Evolutionary conservation across 192 early-diverging fungal species (phyloP).

Genomic region (Kappamyces sp.): DNA sequence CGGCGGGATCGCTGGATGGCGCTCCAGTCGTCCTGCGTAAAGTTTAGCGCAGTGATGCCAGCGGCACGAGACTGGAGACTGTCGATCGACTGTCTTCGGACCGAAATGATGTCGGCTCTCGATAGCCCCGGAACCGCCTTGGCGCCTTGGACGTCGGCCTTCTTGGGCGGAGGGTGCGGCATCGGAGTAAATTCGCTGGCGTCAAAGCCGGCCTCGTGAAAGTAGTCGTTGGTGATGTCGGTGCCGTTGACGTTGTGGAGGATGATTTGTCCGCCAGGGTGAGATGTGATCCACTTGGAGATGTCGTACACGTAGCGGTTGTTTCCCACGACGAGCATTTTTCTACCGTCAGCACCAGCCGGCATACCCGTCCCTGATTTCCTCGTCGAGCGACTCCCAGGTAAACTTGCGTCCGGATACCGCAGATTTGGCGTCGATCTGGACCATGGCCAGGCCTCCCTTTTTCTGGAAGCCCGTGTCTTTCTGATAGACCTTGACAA

Average conservation of each 20-base stretch:
- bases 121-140: background rate
- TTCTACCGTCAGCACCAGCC: background rate
- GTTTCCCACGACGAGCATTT: conserved; percentile 35
- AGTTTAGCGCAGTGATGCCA: too few species aligned
- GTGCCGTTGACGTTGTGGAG: conserved; percentile 19
- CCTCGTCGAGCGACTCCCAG: conserved; percentile 32
- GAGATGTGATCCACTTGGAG: conserved; percentile 28
- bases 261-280: conserved; percentile 23
- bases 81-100: background rate
- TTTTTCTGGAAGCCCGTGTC: too few species aligned
- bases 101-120: background rate
- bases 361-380: conserved; percentile 21
- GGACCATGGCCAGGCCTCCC: too few species aligned
- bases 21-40: conserved; percentile 32
- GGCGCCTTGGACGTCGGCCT: conserved; percentile 4
- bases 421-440: background rate
- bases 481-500: background rate
- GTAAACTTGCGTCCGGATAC: conserved; percentile 18
- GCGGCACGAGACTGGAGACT: background rate
- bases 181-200: conserved; percentile 28
- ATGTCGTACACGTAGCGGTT: conserved; percentile 39
- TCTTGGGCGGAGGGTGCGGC: conserved; percentile 7
- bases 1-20: conserved; percentile 24
- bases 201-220: conserved; percentile 40
- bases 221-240: conserved; percentile 37